Evolutionary conservation across 2,329 filamentous ascomycete genomes (phyloP).

Genomic region (Verticillium nonalfalfae): DNA sequence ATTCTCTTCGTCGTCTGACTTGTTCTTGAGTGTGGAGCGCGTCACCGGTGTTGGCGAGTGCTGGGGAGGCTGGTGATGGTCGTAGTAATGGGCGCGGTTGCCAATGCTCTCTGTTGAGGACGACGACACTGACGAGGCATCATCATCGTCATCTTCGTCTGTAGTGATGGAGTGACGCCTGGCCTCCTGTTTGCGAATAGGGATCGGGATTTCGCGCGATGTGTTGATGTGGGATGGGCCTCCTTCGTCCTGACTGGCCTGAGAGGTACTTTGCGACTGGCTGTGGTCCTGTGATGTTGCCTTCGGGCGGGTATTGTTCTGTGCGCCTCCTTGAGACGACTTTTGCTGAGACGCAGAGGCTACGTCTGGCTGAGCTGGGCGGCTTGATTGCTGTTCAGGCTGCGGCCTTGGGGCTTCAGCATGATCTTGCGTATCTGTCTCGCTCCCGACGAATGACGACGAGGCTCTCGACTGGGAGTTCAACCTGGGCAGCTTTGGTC

Average conservation of each 20-base stretch:
- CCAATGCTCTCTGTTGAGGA: not conserved
- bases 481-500: constrained; percentile 8
- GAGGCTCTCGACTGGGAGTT: constrained; percentile 11
- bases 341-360: constrained; percentile 1
- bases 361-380: not conserved
- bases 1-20: constrained; percentile 5
- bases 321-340: not conserved
- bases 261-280: not conserved
- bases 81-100: not conserved
- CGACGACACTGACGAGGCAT: not conserved
- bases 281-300: not conserved
- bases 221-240: constrained; percentile 7
- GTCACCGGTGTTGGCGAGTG: not conserved
- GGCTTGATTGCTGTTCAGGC: not conserved
- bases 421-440: not conserved
- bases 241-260: not conserved
- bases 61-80: not conserved
- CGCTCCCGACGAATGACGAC: constrained; percentile 5
- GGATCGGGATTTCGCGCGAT: constrained; percentile 11
- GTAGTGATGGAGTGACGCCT: not conserved
- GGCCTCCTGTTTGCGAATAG: constrained; percentile 1
- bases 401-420: not conserved
- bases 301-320: not conserved
- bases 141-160: constrained; percentile 1
- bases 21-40: not conserved